phyloP scores from a whole-genome alignment of 179 eudicot genomes.

The Corrigiola litoralis region DNA sequence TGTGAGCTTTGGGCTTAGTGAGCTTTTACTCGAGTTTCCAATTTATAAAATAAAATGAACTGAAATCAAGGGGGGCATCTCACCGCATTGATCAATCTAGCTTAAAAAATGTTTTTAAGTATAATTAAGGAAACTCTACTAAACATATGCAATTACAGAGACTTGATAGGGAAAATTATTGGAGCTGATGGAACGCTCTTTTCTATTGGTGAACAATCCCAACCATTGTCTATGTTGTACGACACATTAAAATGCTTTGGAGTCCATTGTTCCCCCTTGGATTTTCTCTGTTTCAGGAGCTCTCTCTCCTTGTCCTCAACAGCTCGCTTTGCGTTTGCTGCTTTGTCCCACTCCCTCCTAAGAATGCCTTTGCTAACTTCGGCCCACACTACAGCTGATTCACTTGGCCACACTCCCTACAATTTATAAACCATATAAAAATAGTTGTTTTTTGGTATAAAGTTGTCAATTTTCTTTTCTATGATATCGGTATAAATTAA shows the following conservation, averaged over 20 bases:
- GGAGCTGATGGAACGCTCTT: constrained; percentile 58
- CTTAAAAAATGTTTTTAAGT: too few relatives aligned
- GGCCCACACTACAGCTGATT: constrained; percentile 64
- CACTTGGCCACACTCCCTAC: constrained; percentile 52
- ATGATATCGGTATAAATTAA: too few relatives aligned
- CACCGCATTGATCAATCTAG: too few relatives aligned
- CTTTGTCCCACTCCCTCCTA: constrained; percentile 58
- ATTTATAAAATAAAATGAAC: too few relatives aligned
- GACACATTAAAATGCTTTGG: constrained; percentile 58
- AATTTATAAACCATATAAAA: too few relatives aligned
- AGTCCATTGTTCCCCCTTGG: constrained; percentile 42
- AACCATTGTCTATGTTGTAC: constrained; percentile 36
- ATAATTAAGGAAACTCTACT: too few relatives aligned
- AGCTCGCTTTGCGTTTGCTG: constrained; percentile 50
- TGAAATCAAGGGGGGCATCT: too few relatives aligned
- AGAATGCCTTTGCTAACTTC: constrained; percentile 58
- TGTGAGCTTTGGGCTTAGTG: too few relatives aligned
- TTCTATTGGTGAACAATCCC: constrained; percentile 55
- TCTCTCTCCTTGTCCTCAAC: constrained; percentile 60
- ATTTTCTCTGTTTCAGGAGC: constrained; percentile 34
- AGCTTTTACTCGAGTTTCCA: too few relatives aligned
- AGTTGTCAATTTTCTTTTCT: neutral
- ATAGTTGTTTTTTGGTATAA: too few relatives aligned
- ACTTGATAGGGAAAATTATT: constrained; percentile 47
- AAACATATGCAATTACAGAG: too few relatives aligned